phyloP scores from a whole-genome alignment of 2,329 filamentous ascomycete genomes.

The Paecilomyces sp. region DNA sequence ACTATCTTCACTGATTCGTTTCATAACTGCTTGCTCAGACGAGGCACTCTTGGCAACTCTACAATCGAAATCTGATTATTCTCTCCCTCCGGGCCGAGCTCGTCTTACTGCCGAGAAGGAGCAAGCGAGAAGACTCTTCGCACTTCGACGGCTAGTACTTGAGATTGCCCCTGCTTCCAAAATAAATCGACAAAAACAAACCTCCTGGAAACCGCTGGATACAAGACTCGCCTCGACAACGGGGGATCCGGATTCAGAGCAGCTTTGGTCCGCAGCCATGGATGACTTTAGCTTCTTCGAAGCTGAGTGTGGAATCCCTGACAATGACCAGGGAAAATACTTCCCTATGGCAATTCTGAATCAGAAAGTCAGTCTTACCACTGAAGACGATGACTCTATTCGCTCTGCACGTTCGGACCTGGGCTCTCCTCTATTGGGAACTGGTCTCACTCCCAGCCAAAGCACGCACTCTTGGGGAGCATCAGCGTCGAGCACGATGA shows the following conservation, averaged over 20 bases:
- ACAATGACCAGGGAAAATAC: conserved; percentile 36
- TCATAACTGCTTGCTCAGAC: conserved; percentile 51
- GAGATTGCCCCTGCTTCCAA: conserved; percentile 40
- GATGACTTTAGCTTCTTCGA: conserved; percentile 58
- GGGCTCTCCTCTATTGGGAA: conserved; percentile 8
- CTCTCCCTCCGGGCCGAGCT: conserved; percentile 50
- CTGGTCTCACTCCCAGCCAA: conserved; percentile 1
- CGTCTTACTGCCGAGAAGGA: conserved; percentile 43
- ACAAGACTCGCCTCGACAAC: conserved; percentile 48
- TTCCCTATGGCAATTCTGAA: conserved; percentile 37
- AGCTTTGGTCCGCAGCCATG: conserved; percentile 52
- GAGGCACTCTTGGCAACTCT: conserved; percentile 47
- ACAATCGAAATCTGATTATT: conserved; percentile 50
- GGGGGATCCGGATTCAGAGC: conserved; percentile 53
- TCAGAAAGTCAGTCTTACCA: conserved; percentile 37
- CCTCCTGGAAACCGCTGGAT: conserved; percentile 37
- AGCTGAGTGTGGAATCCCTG: conserved; percentile 47
- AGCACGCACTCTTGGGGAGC: neutral
- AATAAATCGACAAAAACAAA: conserved; percentile 7
- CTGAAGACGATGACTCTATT: conserved; percentile 20
- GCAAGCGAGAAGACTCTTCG: conserved; percentile 47
- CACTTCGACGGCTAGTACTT: conserved; percentile 48
- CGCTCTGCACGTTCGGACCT: conserved; percentile 9
- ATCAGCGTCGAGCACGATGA: conserved; percentile 3
- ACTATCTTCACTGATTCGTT: conserved; percentile 41